Evolutionary conservation across 257 asterid species (phyloP).

Genomic region (Echium plantagineum): DNA sequence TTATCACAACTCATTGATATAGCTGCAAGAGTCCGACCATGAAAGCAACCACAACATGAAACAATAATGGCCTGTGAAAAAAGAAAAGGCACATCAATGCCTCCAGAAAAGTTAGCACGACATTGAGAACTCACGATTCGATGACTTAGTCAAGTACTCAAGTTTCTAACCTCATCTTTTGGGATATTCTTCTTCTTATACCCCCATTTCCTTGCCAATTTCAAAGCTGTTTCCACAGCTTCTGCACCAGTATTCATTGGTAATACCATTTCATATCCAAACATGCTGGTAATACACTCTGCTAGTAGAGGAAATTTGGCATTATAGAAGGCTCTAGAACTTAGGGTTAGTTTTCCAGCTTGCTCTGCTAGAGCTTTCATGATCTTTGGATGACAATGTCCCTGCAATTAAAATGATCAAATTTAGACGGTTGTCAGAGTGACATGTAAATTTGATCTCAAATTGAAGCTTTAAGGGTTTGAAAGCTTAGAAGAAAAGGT

Average conservation of each 20-base stretch:
- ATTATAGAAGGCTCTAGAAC: slow-evolving; percentile 92
- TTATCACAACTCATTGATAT: slow-evolving; percentile 98
- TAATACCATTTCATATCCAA: slow-evolving; percentile 88
- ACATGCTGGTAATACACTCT: slow-evolving; percentile 57
- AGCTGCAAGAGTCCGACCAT: slow-evolving; percentile 87
- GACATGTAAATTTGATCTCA: neutral
- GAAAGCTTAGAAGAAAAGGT: neutral
- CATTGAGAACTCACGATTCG: neutral
- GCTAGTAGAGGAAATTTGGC: slow-evolving; percentile 79
- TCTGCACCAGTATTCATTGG: slow-evolving; percentile 99
- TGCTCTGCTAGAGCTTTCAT: slow-evolving; percentile 70
- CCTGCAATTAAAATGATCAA: slow-evolving; percentile 36
- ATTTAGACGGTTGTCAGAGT: neutral
- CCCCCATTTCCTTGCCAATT: slow-evolving; percentile 94
- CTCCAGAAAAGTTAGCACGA: neutral
- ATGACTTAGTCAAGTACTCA: neutral
- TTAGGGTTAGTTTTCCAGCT: slow-evolving; percentile 79
- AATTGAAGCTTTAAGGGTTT: neutral
- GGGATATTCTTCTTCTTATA: slow-evolving; percentile 69
- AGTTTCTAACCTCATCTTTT: slow-evolving; percentile 59
- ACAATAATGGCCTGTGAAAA: slow-evolving; percentile 75
- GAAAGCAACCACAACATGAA: slow-evolving; percentile 98
- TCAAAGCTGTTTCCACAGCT: slow-evolving; percentile 95
- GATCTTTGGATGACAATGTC: slow-evolving; percentile 96
- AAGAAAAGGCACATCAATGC: neutral